Conservation (phyloP, 1,284 basidiomycete genomes). For the Trametes hirsuta region DNA sequence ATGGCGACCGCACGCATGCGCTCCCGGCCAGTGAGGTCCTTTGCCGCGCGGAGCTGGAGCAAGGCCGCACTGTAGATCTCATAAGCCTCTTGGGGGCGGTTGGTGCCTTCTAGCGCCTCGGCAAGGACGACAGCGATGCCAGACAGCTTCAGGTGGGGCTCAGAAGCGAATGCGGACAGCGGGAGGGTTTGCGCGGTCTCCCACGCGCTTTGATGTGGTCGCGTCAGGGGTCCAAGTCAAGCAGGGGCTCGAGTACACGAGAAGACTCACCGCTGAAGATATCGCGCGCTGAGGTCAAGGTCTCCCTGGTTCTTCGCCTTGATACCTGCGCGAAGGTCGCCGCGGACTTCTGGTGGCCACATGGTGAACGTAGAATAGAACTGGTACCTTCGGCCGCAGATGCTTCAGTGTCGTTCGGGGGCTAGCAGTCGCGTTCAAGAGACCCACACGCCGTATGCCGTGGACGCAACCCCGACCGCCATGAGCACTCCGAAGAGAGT, state of each 20-base stretch:
- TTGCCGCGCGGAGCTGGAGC: conserved; percentile 28
- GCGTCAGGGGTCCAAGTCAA: background rate
- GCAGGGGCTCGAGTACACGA: background rate
- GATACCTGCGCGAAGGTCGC: conserved; percentile 66
- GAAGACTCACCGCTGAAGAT: conserved; percentile 55
- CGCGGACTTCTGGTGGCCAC: conserved; percentile 67
- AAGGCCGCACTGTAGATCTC: conserved; percentile 52
- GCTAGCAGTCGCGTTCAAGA: background rate
- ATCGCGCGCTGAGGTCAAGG: conserved; percentile 54
- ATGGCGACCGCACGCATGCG: conserved; percentile 63
- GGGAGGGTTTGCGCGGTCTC: conserved; percentile 56
- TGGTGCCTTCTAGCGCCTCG: conserved; percentile 57
- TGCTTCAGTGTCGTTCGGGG: conserved; percentile 10
- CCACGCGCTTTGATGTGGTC: conserved; percentile 55
- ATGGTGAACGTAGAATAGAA: conserved; percentile 63
- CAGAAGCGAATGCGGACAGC: conserved; percentile 47
- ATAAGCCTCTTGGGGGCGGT: conserved; percentile 54
- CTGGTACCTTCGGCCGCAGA: conserved; percentile 52
- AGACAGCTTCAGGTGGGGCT: conserved; percentile 69
- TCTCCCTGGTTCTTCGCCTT: conserved; percentile 66
- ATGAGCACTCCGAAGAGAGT: conserved; percentile 54
- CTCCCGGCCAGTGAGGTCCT: conserved; percentile 45
- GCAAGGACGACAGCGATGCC: conserved; percentile 72
- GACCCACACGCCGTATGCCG: conserved; percentile 60
- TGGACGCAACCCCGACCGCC: conserved; percentile 49